These are phyloP conservation scores for Aspergillus sp. DNA, from an alignment of 2,329 filamentous ascomycete genomes.

Conservation along the genomic window DNA sequence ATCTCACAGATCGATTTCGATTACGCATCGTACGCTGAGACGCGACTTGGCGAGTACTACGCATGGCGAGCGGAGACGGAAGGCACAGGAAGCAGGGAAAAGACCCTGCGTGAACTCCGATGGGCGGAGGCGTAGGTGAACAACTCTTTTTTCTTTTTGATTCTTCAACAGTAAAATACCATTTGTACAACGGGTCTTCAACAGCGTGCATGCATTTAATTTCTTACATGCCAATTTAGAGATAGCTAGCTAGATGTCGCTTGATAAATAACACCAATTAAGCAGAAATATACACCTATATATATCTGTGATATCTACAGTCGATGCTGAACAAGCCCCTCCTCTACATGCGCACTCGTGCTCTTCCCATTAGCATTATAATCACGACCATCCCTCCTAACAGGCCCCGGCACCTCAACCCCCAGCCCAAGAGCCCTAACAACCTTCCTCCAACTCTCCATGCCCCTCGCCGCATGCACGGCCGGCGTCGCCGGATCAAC, in stretches of 20 bases:
- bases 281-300: not conserved
- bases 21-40: conserved; percentile 86
- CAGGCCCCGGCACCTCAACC: not conserved
- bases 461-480: conserved; percentile 55
- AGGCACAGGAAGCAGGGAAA: conserved; percentile 62
- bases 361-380: not conserved
- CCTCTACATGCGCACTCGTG: not conserved
- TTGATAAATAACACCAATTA: not conserved
- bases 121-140: conserved; percentile 60
- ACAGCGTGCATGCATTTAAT: conserved; percentile 4
- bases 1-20: conserved; percentile 97
- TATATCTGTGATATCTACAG: conserved; percentile 11
- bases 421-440: conserved; percentile 19
- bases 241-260: not conserved
- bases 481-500: conserved; percentile 53
- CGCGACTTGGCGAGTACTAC: conserved; percentile 86
- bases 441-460: conserved; percentile 53
- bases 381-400: not conserved
- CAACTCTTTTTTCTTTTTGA: not conserved
- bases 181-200: conserved; percentile 3
- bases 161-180: not conserved
- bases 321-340: conserved; percentile 17
- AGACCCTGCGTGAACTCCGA: conserved; percentile 72
- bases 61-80: conserved; percentile 78
- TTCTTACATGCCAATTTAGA: not conserved